Evolutionary conservation across 176 grass and related monocot species (phyloP).

Genomic region (Oryza longistaminata): DNA sequence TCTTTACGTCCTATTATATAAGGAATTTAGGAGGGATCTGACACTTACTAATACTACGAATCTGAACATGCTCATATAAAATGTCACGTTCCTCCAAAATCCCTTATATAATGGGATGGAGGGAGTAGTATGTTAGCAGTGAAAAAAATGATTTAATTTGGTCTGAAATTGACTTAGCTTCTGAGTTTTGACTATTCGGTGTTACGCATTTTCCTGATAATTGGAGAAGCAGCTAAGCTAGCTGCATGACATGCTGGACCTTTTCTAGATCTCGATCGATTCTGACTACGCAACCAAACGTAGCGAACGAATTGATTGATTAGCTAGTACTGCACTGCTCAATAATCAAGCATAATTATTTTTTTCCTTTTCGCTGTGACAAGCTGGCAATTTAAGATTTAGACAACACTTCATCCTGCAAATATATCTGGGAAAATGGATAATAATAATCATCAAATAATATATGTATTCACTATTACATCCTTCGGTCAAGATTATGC

Average conservation of each 20-base stretch:
- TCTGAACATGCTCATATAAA: too few species aligned
- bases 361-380: neutral
- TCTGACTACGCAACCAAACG: constrained; percentile 4
- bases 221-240: neutral
- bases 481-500: too few species aligned
- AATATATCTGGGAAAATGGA: neutral
- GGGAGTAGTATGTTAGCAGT: neutral
- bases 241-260: neutral
- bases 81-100: too few species aligned
- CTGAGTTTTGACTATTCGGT: neutral
- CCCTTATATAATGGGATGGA: too few species aligned
- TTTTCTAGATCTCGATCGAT: constrained; percentile 15
- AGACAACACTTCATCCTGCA: neutral
- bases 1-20: too few species aligned
- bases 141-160: neutral
- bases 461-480: too few species aligned
- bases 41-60: too few species aligned
- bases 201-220: neutral
- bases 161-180: neutral
- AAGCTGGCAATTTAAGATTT: neutral
- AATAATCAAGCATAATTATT: neutral
- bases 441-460: too few species aligned
- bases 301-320: neutral
- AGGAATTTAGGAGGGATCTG: too few species aligned
- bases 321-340: neutral